Base-by-base conservation (phyloP, 257 asterid species). In the Osmanthus fragrans region DNA sequence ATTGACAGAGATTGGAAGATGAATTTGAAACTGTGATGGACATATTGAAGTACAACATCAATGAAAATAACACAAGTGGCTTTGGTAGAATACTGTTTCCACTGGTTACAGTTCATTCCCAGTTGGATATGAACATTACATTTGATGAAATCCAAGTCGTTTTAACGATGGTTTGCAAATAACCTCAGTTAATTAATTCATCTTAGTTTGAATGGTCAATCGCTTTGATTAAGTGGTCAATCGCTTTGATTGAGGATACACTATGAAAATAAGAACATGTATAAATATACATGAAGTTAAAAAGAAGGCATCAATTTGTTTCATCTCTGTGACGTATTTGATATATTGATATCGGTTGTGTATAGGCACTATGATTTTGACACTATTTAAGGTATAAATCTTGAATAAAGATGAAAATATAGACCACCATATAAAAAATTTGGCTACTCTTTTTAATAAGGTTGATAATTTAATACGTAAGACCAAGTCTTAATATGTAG, bases 41-140 rank as follows among this genome's bases (percentile, higher is more conserved):
- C 69, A 12, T 25, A 27, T 12, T 63, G 69, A 63, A 63, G 69
- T 27, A 12, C 69, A 29, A 3, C 69, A 63, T 63, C 69, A 63
- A 63, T 63, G 81, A 83, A 56, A 76, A 71, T 73, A 32, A 83
- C 86, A 76, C 67, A 72, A 83, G 74, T 79, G 66, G 78, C 39
- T 8, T 68, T 12, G 3, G 11, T 63, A 60, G 16, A 63, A 25
- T 63, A 58, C 66, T 2, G 32, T 58, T 21, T 58, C 66, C 66
- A 32, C 34, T 2, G 34, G 34, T 32, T 23, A 58, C 32, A n/a
- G 67, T 58, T 63, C 69, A 63, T 63, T 25, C 30, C 66, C 66
- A 23, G 66, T 58, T 58, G 29, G 29, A 56, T 56, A 19, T 18
- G 27, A 56, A 56, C 27, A 7, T 56, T 58, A 15, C 21, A 21